A percentile compares a stretch with the other conserved stretches of the same genome.
Conservation (phyloP, 768 basidiomycete species). For the Agaricus blazei region DNA sequence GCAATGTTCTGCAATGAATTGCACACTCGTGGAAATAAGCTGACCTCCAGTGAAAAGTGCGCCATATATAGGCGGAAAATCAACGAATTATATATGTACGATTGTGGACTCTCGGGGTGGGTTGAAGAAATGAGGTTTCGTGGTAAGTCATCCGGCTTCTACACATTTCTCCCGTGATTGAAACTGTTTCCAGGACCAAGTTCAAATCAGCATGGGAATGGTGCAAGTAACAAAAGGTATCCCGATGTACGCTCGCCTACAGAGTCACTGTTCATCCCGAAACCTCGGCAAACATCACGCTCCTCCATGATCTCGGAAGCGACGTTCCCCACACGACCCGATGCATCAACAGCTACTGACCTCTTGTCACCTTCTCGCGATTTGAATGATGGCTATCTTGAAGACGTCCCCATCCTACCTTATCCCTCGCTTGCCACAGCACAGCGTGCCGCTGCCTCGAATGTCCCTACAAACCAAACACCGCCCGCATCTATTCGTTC, state of each 20-base stretch:
- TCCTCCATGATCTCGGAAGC: slow-evolving; percentile 70
- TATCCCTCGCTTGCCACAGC: slow-evolving; percentile 66
- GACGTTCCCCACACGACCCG: slow-evolving; percentile 77
- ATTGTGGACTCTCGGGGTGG: slow-evolving; percentile 81
- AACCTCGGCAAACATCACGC: slow-evolving; percentile 64
- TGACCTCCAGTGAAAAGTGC: slow-evolving; percentile 51
- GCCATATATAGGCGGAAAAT: slow-evolving; percentile 75
- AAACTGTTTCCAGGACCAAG: slow-evolving; percentile 22
- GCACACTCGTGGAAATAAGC: slow-evolving; percentile 1
- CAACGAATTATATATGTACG: slow-evolving; percentile 70
- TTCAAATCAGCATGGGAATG: slow-evolving; percentile 14
- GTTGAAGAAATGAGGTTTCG: slow-evolving; percentile 47
- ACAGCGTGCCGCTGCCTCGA: slow-evolving; percentile 26
- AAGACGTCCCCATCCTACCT: slow-evolving; percentile 62
- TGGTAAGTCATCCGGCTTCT: slow-evolving; percentile 35
- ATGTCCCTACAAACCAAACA: slow-evolving; percentile 15
- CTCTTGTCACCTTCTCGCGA: slow-evolving; percentile 37
- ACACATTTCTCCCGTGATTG: background rate
- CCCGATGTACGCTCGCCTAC: slow-evolving; percentile 26
- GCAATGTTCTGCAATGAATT: slow-evolving; percentile 74
- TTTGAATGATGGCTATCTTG: slow-evolving; percentile 42
- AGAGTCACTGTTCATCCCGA: slow-evolving; percentile 39
- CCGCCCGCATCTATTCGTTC: slow-evolving; percentile 51
- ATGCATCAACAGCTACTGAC: slow-evolving; percentile 76
- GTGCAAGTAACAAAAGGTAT: background rate